Evolutionary conservation across 257 asterid species (phyloP), one percentile per base, ranked within the genome.

Genomic region (Nicotiana tomentosiformis): DNA sequence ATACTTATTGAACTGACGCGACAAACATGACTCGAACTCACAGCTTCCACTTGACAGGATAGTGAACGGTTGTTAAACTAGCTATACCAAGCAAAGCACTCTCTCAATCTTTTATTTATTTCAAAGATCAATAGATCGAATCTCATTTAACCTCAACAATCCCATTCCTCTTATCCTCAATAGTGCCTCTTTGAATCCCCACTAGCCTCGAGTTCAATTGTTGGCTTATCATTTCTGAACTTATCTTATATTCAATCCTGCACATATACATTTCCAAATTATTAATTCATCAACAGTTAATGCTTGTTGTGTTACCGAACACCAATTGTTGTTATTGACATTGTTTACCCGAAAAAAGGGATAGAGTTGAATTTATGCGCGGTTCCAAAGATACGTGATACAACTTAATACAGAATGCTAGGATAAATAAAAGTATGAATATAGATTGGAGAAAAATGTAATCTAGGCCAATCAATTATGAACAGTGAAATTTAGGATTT

Each of bases 131-230:
- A 51, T 51, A 11, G 1, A 12, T 4, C 14, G 11, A 33, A n/a
- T 5, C 16, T 67, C 39, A 91, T n/a, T 88, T 81, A 26, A 94
- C 89, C 82, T 87, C 78, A 30, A 92, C 85, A 74, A 90, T 15
- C 98, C 98, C 92, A 55, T 90, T 95, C 77, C 78, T 90, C 56
- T 85, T 82, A 82, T 94, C 97, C 80, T 91, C 90, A 6, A 90
- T 7, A 0, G 20, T 77, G 32, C 98, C 98, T 78, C 85, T 84
- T 82, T 90, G 97, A 65, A 94, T 90, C 77, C 83, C 93, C 1
- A 76, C 49, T 2, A 92, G 91, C 74, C 83, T 89, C 30, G 88
- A 85, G 74, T 85, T 78, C 53, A 94, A 87, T 72, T 89, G 88
- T 32, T 78, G 51, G 62, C 87, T 85, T 56, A 85, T 89, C 15